phyloP scores from a whole-genome alignment of 495 filamentous ascomycete species.

The Lepidopterella palustris region DNA sequence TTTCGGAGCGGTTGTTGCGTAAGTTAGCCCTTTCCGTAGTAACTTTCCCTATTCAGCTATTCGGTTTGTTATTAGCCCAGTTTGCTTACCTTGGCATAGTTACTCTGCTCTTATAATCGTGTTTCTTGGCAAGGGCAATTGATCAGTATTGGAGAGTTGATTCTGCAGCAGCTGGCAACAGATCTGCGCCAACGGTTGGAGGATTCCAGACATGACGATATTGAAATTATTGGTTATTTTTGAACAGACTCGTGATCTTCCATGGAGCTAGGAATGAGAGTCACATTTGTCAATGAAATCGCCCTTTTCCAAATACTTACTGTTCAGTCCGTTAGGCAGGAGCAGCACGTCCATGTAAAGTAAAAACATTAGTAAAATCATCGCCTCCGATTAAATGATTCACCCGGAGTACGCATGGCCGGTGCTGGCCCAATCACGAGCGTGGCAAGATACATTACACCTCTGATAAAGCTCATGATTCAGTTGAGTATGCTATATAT shows the following conservation, averaged over 20 bases:
- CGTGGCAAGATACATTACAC: not conserved
- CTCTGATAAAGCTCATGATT: not conserved
- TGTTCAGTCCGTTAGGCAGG: not conserved
- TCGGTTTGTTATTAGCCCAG: not conserved
- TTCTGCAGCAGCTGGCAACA: not conserved
- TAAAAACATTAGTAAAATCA: no score
- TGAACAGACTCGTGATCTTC: no score
- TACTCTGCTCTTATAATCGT: not conserved
- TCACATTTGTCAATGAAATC: no score
- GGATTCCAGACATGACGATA: not conserved
- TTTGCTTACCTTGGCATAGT: not conserved
- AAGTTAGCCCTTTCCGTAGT: not conserved
- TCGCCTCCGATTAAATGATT: no score
- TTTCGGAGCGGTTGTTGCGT: slow-evolving; percentile 3
- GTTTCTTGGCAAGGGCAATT: not conserved
- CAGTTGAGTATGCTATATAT: not conserved
- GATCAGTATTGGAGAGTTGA: not conserved
- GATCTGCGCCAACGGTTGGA: not conserved
- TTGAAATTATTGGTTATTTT: no score
- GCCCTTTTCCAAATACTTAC: no score
- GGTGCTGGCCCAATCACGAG: not conserved
- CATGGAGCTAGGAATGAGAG: no score
- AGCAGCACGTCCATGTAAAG: not conserved
- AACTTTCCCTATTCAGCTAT: not conserved
- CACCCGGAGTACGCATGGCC: not conserved